A percentile compares a stretch with the other conserved stretches of the same genome.
Evolutionary conservation across 2,329 filamentous ascomycete species (phyloP).

Genomic region (Colletotrichum lini): DNA sequence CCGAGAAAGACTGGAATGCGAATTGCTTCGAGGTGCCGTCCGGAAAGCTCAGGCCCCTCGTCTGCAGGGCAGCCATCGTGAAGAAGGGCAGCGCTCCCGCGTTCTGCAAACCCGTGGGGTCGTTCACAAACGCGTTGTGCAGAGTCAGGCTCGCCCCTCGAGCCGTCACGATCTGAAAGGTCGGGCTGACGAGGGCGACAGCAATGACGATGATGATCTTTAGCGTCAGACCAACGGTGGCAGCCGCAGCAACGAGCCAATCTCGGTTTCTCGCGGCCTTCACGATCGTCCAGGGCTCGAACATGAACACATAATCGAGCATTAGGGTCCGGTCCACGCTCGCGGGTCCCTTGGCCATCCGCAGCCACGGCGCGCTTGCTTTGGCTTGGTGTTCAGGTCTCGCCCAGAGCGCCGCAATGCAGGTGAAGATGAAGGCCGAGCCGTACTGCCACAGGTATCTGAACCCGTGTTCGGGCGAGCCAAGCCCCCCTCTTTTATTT

Average conservation of each 20-base stretch:
- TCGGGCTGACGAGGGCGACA: conserved; percentile 54
- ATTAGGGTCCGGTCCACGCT: conserved; percentile 52
- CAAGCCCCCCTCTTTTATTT: conserved; percentile 49
- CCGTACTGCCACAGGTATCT: conserved; percentile 57
- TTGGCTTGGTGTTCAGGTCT: conserved; percentile 58
- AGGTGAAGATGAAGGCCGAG: conserved; percentile 51
- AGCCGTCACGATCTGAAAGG: conserved; percentile 46
- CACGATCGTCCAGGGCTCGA: conserved; percentile 48
- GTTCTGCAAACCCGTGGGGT: conserved; percentile 45
- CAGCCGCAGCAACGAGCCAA: conserved; percentile 50
- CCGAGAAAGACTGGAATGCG: conserved; percentile 54
- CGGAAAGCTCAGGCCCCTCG: conserved; percentile 47
- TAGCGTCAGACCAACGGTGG: conserved; percentile 49
- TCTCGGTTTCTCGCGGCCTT: conserved; percentile 52
- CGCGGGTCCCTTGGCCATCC: conserved; percentile 49
- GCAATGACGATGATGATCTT: conserved; percentile 54
- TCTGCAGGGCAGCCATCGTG: conserved; percentile 52
- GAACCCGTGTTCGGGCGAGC: conserved; percentile 45
- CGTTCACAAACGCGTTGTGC: conserved; percentile 49
- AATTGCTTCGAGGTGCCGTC: conserved; percentile 52
- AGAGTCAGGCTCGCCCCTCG: conserved; percentile 47
- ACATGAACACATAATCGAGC: conserved; percentile 54
- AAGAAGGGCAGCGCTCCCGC: conserved; percentile 51
- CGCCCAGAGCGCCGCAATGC: conserved; percentile 53
- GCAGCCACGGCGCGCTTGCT: conserved; percentile 55